Base-by-base conservation (phyloP, 1,284 basidiomycete genomes). In the Malassezia pachydermatis region DNA sequence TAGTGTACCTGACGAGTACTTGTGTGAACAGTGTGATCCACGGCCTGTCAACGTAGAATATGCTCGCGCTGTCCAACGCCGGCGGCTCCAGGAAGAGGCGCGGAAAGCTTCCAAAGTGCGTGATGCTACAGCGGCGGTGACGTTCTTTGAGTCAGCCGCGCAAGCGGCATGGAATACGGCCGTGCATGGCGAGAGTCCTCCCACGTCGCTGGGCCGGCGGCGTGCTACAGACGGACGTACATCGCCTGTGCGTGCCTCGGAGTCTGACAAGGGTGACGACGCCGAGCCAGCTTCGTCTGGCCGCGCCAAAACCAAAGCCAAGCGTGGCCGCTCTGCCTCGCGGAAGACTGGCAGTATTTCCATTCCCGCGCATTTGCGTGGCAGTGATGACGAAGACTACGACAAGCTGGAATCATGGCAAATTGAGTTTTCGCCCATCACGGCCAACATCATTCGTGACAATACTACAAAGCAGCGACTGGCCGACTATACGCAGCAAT, bases 1-100 rank as follows among this genome's bases (percentile, higher is more conserved):
- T n/a, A 65, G 60, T 27, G 82, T 88, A 0, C 87, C 88, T 1
- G 85, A 90, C 56, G 76, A 64, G 48, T 75, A 75, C 51, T 62
- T 71, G 14, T 75, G 74, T 61, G 73, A 75, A 37, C 49, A 67
- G 32, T 75, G 74, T 55, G 70, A 63, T 22, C 68, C 68, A 7
- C 57, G 68, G 23, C 59, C 60, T 7, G 67, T 70, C 30, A 53
- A 70, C 28, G 54, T 61, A 14, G 60, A 53, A 13, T 67, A 63
- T 48, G 68, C 68, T 10, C 56, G 60, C 23, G 58, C 58, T 3
- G 56, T 58, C 32, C 67, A 70, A 46, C 60, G 60, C 41, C 58
- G 59, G 44, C 55, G 67, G 6, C 54, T 57, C 35, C 60, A 67
- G 41, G 60, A 63, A 24, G 67, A 70, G 34, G 60, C 60, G 3